Conservation (phyloP, 225 moss, liverwort and hornwort genomes). For the Asterella californica region DNA sequence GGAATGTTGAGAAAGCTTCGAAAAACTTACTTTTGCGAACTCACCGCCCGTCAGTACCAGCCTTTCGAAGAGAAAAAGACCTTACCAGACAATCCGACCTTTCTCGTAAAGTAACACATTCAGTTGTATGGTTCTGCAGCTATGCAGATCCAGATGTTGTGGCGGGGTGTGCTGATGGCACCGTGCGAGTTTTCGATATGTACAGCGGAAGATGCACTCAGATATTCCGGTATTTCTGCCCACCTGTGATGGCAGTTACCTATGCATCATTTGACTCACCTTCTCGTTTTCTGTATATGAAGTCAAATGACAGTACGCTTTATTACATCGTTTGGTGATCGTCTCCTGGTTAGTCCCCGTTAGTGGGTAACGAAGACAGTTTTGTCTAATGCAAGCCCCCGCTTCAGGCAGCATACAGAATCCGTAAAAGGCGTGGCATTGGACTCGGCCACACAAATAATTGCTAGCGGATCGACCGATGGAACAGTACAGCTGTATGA, state of each 20-base stretch:
- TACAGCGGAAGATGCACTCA: conserved; percentile 82
- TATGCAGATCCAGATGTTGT: conserved; percentile 70
- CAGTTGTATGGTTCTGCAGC: conserved; percentile 40
- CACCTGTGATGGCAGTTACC: not conserved
- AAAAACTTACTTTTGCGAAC: not conserved
- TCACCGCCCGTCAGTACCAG: not conserved
- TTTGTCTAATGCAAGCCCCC: conserved; percentile 2
- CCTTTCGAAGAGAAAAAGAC: not conserved
- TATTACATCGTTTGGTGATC: not conserved
- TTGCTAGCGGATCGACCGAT: conserved; percentile 72
- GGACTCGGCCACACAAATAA: conserved; percentile 48
- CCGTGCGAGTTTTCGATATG: conserved; percentile 62
- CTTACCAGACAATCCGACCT: not conserved
- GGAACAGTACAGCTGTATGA: conserved; percentile 76
- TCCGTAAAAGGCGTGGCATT: conserved; percentile 63
- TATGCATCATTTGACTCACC: not conserved
- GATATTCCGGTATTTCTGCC: conserved; percentile 57
- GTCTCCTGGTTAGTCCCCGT: no score
- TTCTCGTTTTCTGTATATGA: not conserved
- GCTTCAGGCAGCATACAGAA: conserved; percentile 64
- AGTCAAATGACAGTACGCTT: not conserved
- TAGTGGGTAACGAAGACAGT: not conserved
- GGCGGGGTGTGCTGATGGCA: conserved; percentile 78
- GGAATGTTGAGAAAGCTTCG: not conserved
- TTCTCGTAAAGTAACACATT: not conserved